Evolutionary conservation across 371 early-diverging fungal species (phyloP), one percentile per base, ranked within the genome.

Genomic region (Dichotomocladium elegans): DNA sequence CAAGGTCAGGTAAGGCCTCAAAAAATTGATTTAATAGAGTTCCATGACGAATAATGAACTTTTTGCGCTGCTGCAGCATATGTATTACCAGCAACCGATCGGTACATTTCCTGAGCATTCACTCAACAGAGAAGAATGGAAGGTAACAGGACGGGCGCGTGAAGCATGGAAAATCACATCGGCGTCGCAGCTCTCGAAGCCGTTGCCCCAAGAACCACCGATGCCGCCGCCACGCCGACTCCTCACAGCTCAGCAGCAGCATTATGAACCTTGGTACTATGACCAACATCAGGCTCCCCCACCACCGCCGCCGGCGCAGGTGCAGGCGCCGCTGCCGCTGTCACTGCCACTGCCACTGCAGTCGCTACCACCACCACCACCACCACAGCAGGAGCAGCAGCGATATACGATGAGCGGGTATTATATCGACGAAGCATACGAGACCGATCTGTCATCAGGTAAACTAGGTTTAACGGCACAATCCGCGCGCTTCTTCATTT

Each of bases 161-260:
- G 37, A 37, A 47, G 2, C 47, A 47, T 51, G 42, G 42, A 41
- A 33, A 31, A 31, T 51, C 11, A 19, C 51, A 3, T 26, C 48
- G 5, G 19, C 27, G 29, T 21, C 10, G 19, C 31, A 41, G 11
- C 42, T 30, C 10, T 49, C 56, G 7, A 64, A 64, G 34, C 64
- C 64, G 30, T 53, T 64, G 29, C 64, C 64, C 7, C 57, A 56
- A 29, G 60, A 59, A 27, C 64, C 64, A 27, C 64, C 64, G 9
- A 37, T 48, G 42, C 64, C 64, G 11, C 64, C 64, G 7, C 60
- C 57, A 17, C 56, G 64, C 5, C 33, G 40, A 30, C 53, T 59
- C 5, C 47, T 55, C 47, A 28, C 41, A 28, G 25, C 17, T 11
- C 34, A 29, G 29, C 44, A 52, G 11, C 27, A 37, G 34, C 55